Evolutionary conservation across 2,329 filamentous ascomycete species (phyloP).

Genomic region (Paraphoma sp.): DNA sequence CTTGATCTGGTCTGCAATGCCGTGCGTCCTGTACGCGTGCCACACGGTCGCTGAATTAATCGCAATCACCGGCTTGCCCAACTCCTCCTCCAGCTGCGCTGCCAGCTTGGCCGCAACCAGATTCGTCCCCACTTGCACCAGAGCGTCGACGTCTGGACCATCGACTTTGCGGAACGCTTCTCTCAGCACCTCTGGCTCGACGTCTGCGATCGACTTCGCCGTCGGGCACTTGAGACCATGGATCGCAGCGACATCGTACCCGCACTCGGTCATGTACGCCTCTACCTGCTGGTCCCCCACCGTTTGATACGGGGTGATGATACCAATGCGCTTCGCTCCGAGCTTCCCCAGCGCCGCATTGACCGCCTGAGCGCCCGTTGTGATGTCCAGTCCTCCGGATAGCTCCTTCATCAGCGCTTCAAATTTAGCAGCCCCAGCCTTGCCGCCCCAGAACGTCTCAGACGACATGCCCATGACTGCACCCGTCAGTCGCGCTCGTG

Average conservation of each 20-base stretch:
- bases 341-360: slow-evolving; percentile 36
- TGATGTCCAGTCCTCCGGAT: slow-evolving; percentile 34
- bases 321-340: slow-evolving; percentile 35
- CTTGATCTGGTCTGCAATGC: slow-evolving; percentile 17
- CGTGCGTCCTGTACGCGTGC: slow-evolving; percentile 22
- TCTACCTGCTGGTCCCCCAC: slow-evolving; percentile 41
- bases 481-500: neutral
- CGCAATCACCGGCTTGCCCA: slow-evolving; percentile 26
- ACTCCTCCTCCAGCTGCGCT: slow-evolving; percentile 12
- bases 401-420: slow-evolving; percentile 38
- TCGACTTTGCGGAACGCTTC: slow-evolving; percentile 21
- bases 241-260: slow-evolving; percentile 34
- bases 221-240: slow-evolving; percentile 36
- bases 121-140: slow-evolving; percentile 27
- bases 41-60: slow-evolving; percentile 28
- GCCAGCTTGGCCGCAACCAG: slow-evolving; percentile 21
- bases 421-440: slow-evolving; percentile 37
- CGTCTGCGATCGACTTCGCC: slow-evolving; percentile 19
- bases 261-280: slow-evolving; percentile 40
- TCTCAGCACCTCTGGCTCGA: slow-evolving; percentile 14
- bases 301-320: slow-evolving; percentile 42
- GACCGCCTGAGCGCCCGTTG: slow-evolving; percentile 41
- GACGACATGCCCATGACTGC: slow-evolving; percentile 42
- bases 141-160: slow-evolving; percentile 18
- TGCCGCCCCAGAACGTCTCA: slow-evolving; percentile 44